Conservation (phyloP, 345 rosid genomes). For the Durio zibethinus region DNA sequence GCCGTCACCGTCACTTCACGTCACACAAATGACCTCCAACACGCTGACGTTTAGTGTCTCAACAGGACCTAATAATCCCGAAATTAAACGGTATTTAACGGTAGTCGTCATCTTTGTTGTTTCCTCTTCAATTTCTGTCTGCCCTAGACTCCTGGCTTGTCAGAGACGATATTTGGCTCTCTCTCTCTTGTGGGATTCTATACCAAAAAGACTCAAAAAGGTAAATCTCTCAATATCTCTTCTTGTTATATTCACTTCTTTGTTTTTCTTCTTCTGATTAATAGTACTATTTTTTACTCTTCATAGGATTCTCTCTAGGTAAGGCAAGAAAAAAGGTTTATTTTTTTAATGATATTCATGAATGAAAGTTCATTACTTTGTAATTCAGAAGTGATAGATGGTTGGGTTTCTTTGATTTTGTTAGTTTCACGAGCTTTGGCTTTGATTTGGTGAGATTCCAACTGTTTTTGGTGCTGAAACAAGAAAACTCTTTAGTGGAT, state of each 20-base stretch:
- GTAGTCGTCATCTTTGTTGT: not conserved
- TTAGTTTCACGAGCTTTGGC: not conserved
- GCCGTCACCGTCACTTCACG: constrained; percentile 2
- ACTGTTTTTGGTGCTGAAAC: not conserved
- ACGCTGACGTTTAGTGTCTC: not conserved
- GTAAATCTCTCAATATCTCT: not conserved
- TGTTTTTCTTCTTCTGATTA: not conserved
- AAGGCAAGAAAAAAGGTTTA: not conserved
- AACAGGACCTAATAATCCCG: not conserved
- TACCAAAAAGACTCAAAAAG: not conserved
- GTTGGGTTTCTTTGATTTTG: not conserved
- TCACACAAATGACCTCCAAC: not conserved
- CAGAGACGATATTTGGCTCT: not conserved
- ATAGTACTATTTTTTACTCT: not conserved
- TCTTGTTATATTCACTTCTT: not conserved
- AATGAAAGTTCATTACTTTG: not conserved
- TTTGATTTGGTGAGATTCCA: constrained; percentile 5
- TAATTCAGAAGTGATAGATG: not conserved
- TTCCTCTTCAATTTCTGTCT: not conserved
- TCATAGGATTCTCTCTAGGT: not conserved
- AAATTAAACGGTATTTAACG: not conserved
- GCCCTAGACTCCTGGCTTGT: not conserved
- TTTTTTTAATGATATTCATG: not conserved
- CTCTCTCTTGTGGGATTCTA: not conserved
- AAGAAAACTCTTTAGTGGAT: not conserved